These are phyloP conservation scores for Fraxinus albicans DNA, from an alignment of 305 asterid species.

Conservation along the genomic window DNA sequence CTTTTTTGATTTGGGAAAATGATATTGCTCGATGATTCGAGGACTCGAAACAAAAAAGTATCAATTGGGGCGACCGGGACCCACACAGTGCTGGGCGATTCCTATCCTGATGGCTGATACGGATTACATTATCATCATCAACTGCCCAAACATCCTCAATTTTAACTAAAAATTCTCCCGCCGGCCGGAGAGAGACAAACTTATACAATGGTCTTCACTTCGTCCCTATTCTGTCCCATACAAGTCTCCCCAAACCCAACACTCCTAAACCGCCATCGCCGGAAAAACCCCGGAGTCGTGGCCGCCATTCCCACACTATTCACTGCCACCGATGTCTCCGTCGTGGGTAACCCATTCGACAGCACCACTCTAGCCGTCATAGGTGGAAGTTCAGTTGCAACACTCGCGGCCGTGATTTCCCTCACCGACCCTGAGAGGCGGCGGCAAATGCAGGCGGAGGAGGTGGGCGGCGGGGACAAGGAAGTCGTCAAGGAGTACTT, in stretches of 20 bases:
- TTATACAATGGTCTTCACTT: background rate
- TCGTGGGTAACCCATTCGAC: conserved; percentile 47
- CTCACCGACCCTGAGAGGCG: conserved; percentile 81
- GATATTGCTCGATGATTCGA: no score
- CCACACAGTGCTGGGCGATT: no score
- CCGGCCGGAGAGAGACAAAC: background rate
- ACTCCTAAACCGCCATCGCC: conserved; percentile 29
- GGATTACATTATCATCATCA: background rate
- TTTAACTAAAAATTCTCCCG: background rate
- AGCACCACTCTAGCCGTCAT: conserved; percentile 68
- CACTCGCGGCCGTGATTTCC: conserved; percentile 73
- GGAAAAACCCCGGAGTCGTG: conserved; percentile 34
- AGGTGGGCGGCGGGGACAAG: conserved; percentile 93
- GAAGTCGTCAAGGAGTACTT: conserved; percentile 91
- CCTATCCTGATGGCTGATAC: no score
- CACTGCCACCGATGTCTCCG: conserved; percentile 51
- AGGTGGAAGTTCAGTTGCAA: conserved; percentile 74
- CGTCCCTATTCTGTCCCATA: background rate
- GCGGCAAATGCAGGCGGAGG: conserved; percentile 79
- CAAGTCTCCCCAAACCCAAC: conserved; percentile 22
- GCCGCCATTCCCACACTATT: conserved; percentile 72
- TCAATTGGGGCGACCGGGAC: no score
- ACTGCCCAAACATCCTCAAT: background rate
- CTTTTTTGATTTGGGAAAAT: no score
- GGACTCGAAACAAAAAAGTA: no score